Base-by-base conservation (phyloP, 2,329 filamentous ascomycete species). In the Fusarium denticulatum region DNA sequence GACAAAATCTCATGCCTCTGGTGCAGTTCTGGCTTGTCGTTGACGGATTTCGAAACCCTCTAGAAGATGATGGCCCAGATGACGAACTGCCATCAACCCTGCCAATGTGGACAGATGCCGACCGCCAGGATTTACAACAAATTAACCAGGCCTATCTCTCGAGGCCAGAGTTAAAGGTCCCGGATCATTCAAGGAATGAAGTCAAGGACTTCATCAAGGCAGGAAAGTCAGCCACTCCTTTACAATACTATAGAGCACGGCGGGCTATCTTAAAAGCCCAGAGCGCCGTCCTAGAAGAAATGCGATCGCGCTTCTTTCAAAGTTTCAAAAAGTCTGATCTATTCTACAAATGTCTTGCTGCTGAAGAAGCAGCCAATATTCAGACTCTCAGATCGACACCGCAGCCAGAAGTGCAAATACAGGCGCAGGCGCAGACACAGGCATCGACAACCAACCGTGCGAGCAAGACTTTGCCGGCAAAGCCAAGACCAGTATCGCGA, bases 21-120 rank as follows among this genome's bases (percentile, higher is more conserved):
- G 95, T 99, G 11, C 96, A 99, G 79, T 99, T 98, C 82, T 99
- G 96, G 95, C 91, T 99, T 45, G 96, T 98, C 7, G 96, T 98
- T 11, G 96, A 99, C 83, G 96, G 96, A 1, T 94, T 98, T 76
- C 93, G 97, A 46, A 97, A 97, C 76, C 97, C 96, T 1, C 85
- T 99, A 6, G 96, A 99, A 82, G 94, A 96, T 73, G 88, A 90
- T 77, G 92, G 92, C 40, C 79, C 79, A 18, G 83, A 85, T 26
- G 93, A 96, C 67, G 91, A 90, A 39, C 81, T 90, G 4, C 89
- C 92, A 5, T 84, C 90, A 4, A 88, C 86, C 34, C 82, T 93
- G 24, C 86, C 88, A 6, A 88, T 90, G 58, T 98, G 95, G 93
- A 93, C 91, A 4, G 90, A 95, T 34, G 92, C 95, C 2, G 96